Evolutionary conservation across 805 yeast genomes (phyloP), one percentile per base, ranked within the genome.

Genomic region (Torulaspora franciscae): DNA sequence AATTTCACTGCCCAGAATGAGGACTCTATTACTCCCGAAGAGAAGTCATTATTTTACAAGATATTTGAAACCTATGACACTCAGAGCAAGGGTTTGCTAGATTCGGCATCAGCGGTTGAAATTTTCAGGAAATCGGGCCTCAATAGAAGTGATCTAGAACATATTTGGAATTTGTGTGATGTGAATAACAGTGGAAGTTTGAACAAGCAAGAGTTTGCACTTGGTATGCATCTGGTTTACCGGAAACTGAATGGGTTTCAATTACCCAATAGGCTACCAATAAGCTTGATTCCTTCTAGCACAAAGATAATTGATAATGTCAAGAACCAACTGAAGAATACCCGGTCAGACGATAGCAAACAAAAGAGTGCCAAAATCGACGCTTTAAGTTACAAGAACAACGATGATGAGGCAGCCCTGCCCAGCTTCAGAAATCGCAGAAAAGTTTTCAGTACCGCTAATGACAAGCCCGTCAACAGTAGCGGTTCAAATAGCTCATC

Each of bases 221-320:
- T 93, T 28, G 97, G 98, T 26, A 93, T 91, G 98, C 97, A 95
- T 72, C 73, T 91, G 47, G 91, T 91, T 35, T 91, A 93, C 68
- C 79, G 96, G 64, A 77, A 91, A 50, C 70, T 91, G 61, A 90
- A 89, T 59, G 97, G 97, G 2, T 80, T 78, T 51, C 87, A 84
- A n/a, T 68, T 93, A 40, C 99, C 99, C 19, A 61, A 73, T 38
- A 71, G 80, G 43, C 74, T 91, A 42, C 98, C 98, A 2, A 88
- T 95, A 2, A 95, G 89, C 59, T 75, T 91, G 51, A 70, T 89
- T 25, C 98, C 99, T 6, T 95, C 95, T 2, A 84, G 95, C 6
- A 76, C 84, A 30, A 79, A 81, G 56, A 74, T 84, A 47, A 68
- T 93, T 48, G 83, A 85, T 56, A 77, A 80, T 41, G 78, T 89